phyloP scores from a whole-genome alignment of 257 asterid genomes.

The Primulina eburnea region DNA sequence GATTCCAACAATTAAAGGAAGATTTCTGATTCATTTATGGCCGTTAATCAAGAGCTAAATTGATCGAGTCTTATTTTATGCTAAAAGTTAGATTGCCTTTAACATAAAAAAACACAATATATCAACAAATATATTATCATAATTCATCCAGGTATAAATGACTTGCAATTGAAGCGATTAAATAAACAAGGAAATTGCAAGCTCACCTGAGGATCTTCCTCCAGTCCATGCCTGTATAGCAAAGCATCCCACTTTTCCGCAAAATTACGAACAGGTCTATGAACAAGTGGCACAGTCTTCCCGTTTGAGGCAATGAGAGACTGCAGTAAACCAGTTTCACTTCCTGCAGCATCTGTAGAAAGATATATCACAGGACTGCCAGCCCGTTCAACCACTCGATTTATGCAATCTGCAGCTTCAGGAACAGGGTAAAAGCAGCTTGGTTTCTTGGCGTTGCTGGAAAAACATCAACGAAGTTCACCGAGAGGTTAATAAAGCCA shows the following conservation, averaged over 20 bases:
- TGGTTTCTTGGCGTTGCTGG: slow-evolving; percentile 79
- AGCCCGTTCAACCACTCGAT: slow-evolving; percentile 66
- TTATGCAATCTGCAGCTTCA: slow-evolving; percentile 96
- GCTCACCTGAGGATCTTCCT: slow-evolving; percentile 81
- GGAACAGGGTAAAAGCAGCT: slow-evolving; percentile 97
- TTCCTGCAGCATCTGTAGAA: slow-evolving; percentile 91
- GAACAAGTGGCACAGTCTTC: slow-evolving; percentile 82
- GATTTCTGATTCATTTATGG: neutral
- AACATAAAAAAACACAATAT: slow-evolving; percentile 3
- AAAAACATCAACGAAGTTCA: slow-evolving; percentile 21
- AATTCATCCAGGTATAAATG: neutral
- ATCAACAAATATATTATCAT: neutral
- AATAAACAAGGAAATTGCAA: slow-evolving; percentile 9
- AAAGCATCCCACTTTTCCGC: slow-evolving; percentile 99
- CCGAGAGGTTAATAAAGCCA: slow-evolving; percentile 21
- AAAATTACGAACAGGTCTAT: slow-evolving; percentile 73
- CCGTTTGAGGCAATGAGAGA: slow-evolving; percentile 69
- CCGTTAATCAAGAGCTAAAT: slow-evolving; percentile 12
- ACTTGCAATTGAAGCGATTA: neutral
- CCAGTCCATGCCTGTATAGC: slow-evolving; percentile 79
- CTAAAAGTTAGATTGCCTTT: neutral
- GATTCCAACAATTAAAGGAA: neutral
- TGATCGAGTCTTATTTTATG: slow-evolving; percentile 3
- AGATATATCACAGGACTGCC: slow-evolving; percentile 79
- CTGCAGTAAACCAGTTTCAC: slow-evolving; percentile 87